These are phyloP conservation scores for Colletotrichum sidae DNA, from an alignment of 2,329 filamentous ascomycete genomes.

Conservation along the genomic window DNA sequence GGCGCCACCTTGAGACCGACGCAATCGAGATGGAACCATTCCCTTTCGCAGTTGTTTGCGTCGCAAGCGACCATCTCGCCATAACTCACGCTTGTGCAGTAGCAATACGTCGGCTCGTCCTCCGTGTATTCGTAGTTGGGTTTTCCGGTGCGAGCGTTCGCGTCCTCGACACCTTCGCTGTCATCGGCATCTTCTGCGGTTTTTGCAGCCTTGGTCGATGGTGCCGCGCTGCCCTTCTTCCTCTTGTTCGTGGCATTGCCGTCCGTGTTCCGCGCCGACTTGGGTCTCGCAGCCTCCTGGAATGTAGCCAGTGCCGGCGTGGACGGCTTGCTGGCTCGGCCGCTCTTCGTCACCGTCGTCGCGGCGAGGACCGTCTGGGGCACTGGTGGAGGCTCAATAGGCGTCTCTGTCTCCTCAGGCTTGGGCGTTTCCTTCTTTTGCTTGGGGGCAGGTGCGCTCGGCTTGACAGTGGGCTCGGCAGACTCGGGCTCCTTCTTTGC, in stretches of 20 bases:
- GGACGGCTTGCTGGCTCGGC: slow-evolving; percentile 74
- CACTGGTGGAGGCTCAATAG: slow-evolving; percentile 55
- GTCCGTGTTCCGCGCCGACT: slow-evolving; percentile 63
- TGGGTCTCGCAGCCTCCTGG: slow-evolving; percentile 65
- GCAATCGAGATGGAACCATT: slow-evolving; percentile 89
- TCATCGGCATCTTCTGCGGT: slow-evolving; percentile 55
- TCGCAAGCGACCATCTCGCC: slow-evolving; percentile 89
- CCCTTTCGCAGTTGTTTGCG: slow-evolving; percentile 75
- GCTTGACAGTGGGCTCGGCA: slow-evolving; percentile 40
- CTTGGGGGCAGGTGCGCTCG: slow-evolving; percentile 43
- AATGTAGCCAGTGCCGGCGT: slow-evolving; percentile 72
- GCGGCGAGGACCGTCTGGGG: slow-evolving; percentile 52
- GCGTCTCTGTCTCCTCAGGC: slow-evolving; percentile 48
- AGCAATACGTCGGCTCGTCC: slow-evolving; percentile 81
- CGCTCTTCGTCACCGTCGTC: slow-evolving; percentile 70
- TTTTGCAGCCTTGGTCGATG: slow-evolving; percentile 51
- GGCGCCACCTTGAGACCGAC: slow-evolving; percentile 83
- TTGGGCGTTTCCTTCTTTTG: slow-evolving; percentile 58
- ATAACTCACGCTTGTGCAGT: slow-evolving; percentile 83
- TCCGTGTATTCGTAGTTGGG: slow-evolving; percentile 34
- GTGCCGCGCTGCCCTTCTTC: slow-evolving; percentile 65
- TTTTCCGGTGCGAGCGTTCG: slow-evolving; percentile 68
- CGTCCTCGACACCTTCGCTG: slow-evolving; percentile 56
- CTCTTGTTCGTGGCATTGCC: slow-evolving; percentile 62
- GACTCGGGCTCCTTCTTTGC: slow-evolving; percentile 42